These are phyloP conservation scores for Didymosphaeria variabile DNA, from an alignment of 2,329 filamentous ascomycete genomes.

Conservation along the genomic window DNA sequence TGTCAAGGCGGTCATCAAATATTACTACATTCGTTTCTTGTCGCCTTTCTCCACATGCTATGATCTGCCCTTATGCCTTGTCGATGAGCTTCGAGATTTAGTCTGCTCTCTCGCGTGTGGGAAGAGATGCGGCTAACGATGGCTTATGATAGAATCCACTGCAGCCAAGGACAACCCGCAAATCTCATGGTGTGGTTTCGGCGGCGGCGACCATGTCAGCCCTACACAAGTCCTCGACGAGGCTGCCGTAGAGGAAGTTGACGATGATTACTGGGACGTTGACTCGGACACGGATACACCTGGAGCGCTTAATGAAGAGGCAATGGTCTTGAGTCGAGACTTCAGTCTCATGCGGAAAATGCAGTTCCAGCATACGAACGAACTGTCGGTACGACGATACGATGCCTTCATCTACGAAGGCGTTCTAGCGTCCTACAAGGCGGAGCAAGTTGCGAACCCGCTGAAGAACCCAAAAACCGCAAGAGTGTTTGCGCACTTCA, in stretches of 20 bases:
- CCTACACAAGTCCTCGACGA: conserved; percentile 49
- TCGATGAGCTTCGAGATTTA: conserved; percentile 6
- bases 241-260: conserved; percentile 54
- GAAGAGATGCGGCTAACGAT: conserved; percentile 32
- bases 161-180: conserved; percentile 27
- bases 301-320: conserved; percentile 31
- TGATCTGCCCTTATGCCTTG: conserved; percentile 9
- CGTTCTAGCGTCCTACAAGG: conserved; percentile 56
- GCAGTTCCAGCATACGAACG: conserved; percentile 46
- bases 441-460: conserved; percentile 65
- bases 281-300: conserved; percentile 56
- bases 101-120: conserved; percentile 5
- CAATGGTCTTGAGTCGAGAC: conserved; percentile 38
- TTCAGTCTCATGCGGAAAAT: conserved; percentile 50
- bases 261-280: conserved; percentile 61
- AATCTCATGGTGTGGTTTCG: conserved; percentile 42
- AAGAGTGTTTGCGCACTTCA: conserved; percentile 88
- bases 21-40: conserved; percentile 21
- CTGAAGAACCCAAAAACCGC: conserved; percentile 82
- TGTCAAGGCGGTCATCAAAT: conserved; percentile 21
- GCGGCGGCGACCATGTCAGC: conserved; percentile 51
- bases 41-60: conserved; percentile 12
- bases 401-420: conserved; percentile 59
- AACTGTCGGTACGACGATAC: conserved; percentile 52
- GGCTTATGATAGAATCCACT: conserved; percentile 33